phyloP scores from a whole-genome alignment of 2,329 filamentous ascomycete species.

The Chalaropsis ovoidea region DNA sequence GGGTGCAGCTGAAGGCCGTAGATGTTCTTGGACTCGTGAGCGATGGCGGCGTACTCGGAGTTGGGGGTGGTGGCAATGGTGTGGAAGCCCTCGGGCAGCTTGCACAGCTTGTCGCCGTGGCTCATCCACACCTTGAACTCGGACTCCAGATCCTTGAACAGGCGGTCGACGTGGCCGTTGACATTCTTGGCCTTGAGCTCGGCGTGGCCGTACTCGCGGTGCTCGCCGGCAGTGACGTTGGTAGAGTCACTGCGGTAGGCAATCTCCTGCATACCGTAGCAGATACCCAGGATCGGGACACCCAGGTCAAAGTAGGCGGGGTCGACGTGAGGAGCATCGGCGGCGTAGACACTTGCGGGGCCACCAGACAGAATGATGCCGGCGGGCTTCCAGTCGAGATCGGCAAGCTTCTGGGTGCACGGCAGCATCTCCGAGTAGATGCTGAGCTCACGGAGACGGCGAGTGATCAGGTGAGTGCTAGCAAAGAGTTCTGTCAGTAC shows the following conservation, averaged over 20 bases:
- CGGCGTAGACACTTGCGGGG: slow-evolving; percentile 68
- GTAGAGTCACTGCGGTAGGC: slow-evolving; percentile 54
- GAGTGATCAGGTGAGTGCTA: slow-evolving; percentile 63
- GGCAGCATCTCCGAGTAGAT: slow-evolving; percentile 83
- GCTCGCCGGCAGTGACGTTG: slow-evolving; percentile 42
- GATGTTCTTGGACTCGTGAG: slow-evolving; percentile 57
- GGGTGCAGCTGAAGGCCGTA: slow-evolving; percentile 87
- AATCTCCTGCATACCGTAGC: slow-evolving; percentile 54
- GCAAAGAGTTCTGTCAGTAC: slow-evolving; percentile 34
- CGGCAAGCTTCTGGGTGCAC: slow-evolving; percentile 70
- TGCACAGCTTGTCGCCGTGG: slow-evolving; percentile 74
- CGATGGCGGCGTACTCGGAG: slow-evolving; percentile 70
- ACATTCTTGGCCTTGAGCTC: slow-evolving; percentile 52
- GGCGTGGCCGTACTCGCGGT: slow-evolving; percentile 58
- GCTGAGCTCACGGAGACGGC: slow-evolving; percentile 65
- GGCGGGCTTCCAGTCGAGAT: slow-evolving; percentile 68
- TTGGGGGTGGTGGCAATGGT: slow-evolving; percentile 66
- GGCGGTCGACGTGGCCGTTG: slow-evolving; percentile 56
- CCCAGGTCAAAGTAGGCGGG: slow-evolving; percentile 67
- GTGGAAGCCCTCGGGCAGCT: slow-evolving; percentile 62
- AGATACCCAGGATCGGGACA: slow-evolving; percentile 46
- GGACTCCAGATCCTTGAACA: slow-evolving; percentile 68
- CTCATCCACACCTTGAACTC: slow-evolving; percentile 59
- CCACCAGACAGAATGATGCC: slow-evolving; percentile 57
- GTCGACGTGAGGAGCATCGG: slow-evolving; percentile 64